Percentiles rank a stretch among this genome's conserved stretches.
phyloP scores from a whole-genome alignment of 2,329 filamentous ascomycete species.

The Aspergillus aculeatus region DNA sequence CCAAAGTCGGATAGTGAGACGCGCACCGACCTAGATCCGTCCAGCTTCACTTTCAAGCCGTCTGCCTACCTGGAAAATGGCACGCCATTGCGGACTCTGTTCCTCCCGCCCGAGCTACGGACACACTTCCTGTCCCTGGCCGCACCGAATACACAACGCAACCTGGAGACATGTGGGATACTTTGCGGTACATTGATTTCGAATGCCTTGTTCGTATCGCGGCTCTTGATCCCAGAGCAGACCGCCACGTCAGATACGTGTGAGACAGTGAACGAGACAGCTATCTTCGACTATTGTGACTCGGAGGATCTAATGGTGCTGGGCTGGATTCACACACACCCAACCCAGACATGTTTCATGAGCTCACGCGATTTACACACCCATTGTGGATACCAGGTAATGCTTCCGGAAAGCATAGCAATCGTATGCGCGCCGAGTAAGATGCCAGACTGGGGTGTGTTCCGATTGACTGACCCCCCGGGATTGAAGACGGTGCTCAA shows the following conservation, averaged over 20 bases:
- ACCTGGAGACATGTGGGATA: slow-evolving; percentile 93
- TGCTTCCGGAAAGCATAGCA: slow-evolving; percentile 93
- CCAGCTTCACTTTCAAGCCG: slow-evolving; percentile 75
- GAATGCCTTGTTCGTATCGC: slow-evolving; percentile 88
- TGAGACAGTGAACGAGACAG: slow-evolving; percentile 83
- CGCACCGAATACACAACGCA: slow-evolving; percentile 70
- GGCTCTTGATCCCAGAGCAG: slow-evolving; percentile 87
- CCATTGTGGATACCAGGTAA: slow-evolving; percentile 89
- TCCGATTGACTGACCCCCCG: slow-evolving; percentile 88
- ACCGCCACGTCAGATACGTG: slow-evolving; percentile 88
- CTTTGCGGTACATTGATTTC: slow-evolving; percentile 87
- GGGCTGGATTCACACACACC: slow-evolving; percentile 98
- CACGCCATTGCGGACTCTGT: slow-evolving; percentile 79
- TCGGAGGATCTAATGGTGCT: slow-evolving; percentile 78
- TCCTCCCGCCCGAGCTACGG: slow-evolving; percentile 76
- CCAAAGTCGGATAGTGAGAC: slow-evolving; percentile 14
- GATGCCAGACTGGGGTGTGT: slow-evolving; percentile 76
- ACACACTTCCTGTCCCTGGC: slow-evolving; percentile 72
- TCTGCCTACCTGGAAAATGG: slow-evolving; percentile 89
- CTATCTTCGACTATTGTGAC: slow-evolving; percentile 86
- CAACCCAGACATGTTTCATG: slow-evolving; percentile 96
- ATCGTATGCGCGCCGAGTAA: slow-evolving; percentile 92
- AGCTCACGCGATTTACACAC: slow-evolving; percentile 92
- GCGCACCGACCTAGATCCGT: slow-evolving; percentile 35
- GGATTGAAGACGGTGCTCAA: slow-evolving; percentile 80